Evolutionary conservation across 441 rosid genomes (phyloP), one percentile per base, ranked within the genome.

Genomic region (Corymbia citriodora): DNA sequence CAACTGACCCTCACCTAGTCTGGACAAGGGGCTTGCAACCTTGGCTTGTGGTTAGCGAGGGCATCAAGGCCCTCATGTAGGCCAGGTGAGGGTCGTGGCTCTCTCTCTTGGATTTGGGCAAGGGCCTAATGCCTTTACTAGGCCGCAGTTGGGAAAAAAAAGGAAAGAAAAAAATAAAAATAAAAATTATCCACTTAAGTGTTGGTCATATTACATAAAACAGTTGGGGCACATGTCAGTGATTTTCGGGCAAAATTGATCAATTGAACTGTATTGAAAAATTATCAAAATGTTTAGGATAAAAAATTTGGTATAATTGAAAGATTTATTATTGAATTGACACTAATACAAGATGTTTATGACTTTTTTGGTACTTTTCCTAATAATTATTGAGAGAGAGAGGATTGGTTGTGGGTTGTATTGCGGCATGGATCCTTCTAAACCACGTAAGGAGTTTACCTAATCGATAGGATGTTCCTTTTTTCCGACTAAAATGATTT

Each of bases 191-290:
- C 19, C 10, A 18, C 0, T 4, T 55, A 21, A 55, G 59, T 55
- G 25, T 2, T 55, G 3, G 4, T 19, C 11, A 8, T 8, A 23
- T 0, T 0, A 6, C 4, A 3, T 55, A 55, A 7, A 9, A 55
- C 7, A 10, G 2, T 4, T 0, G 0, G 7, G 8, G 10, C 19
- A 0, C 25, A 8, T 55, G 21, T 55, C 9, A 19, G 10, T 0
- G 10, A 19, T 55, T 55, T 55, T 2, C 9, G 8, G 3, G 19
- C 59, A 55, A 55, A 55, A 55, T 55, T 55, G 9, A 10, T 0
- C 9, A 4, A 0, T 10, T 55, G 1, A 10, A 55, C 27, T 55
- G 4, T 55, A 55, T 21, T 55, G 27, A 27, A 21, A 55, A 57
- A 57, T 57, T 11, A 0, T 27, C 23, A 57, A 57, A 57, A 57